Percentiles rank a stretch among this genome's conserved stretches.
phyloP scores from a whole-genome alignment of 164 flowering plant genomes.

The Stephania japonica region DNA sequence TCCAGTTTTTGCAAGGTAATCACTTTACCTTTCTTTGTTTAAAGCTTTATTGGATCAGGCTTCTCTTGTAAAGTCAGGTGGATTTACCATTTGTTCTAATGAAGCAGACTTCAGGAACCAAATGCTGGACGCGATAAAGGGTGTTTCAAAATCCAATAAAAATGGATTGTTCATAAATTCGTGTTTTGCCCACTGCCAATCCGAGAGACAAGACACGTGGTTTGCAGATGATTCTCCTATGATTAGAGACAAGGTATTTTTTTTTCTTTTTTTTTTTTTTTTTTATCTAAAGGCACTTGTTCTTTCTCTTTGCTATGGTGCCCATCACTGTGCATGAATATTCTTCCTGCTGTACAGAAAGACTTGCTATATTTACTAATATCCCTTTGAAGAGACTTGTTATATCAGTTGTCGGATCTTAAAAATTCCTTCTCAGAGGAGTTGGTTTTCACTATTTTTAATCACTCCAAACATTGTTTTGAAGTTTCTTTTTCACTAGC shows the following conservation, averaged over 20 bases:
- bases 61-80: neutral
- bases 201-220: slow-evolving; percentile 95
- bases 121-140: slow-evolving; percentile 53
- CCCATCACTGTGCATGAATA: no score
- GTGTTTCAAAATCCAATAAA: slow-evolving; percentile 33
- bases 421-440: neutral
- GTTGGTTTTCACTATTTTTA: neutral
- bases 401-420: no score
- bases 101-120: slow-evolving; percentile 71
- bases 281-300: neutral
- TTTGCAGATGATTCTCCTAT: slow-evolving; percentile 64
- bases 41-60: neutral
- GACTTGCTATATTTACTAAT: no score
- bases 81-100: neutral
- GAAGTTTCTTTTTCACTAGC: neutral
- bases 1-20: slow-evolving; percentile 69
- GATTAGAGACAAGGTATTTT: slow-evolving; percentile 52
- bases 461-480: neutral
- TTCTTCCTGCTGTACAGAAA: no score
- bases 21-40: neutral
- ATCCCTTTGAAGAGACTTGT: no score
- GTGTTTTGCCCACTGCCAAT: slow-evolving; percentile 93
- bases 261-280: neutral
- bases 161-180: slow-evolving; percentile 90
- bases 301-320: no score